phyloP scores from a whole-genome alignment of 176 grass and related monocot genomes.

The Triticum turgidum region DNA sequence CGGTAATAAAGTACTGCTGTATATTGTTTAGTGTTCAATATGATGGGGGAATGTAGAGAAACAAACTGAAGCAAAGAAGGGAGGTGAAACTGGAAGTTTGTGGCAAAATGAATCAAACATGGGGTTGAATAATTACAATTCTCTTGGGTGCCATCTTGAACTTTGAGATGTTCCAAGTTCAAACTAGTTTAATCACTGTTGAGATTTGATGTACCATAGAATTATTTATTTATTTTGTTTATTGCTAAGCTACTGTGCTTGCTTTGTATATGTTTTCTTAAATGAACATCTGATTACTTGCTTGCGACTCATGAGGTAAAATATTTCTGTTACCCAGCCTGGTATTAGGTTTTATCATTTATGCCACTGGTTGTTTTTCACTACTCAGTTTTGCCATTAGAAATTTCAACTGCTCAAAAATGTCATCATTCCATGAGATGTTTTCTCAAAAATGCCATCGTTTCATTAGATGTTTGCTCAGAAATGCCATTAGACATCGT shows the following conservation, averaged over 20 bases:
- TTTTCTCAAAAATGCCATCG: too few species aligned
- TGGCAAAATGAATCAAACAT: neutral
- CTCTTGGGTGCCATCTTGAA: neutral
- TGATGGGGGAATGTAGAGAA: neutral
- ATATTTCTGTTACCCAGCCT: neutral
- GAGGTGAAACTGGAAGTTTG: neutral
- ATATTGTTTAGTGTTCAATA: neutral
- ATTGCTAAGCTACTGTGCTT: neutral
- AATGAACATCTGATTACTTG: constrained; percentile 10
- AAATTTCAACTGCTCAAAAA: too few species aligned
- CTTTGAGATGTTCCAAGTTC: neutral
- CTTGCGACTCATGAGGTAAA: neutral
- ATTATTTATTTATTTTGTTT: neutral
- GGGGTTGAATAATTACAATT: neutral
- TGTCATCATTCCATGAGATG: too few species aligned
- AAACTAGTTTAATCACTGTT: constrained; percentile 8
- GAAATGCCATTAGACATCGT: too few species aligned
- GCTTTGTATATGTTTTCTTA: constrained; percentile 16
- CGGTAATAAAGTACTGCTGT: neutral
- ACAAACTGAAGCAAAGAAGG: neutral
- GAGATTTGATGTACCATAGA: neutral
- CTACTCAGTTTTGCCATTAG: too few species aligned
- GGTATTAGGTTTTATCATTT: constrained; percentile 14
- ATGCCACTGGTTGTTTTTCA: too few species aligned
- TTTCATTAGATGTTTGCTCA: too few species aligned